These are phyloP conservation scores for Diplodia seriata DNA, from an alignment of 2,329 filamentous ascomycete species.

Conservation along the genomic window DNA sequence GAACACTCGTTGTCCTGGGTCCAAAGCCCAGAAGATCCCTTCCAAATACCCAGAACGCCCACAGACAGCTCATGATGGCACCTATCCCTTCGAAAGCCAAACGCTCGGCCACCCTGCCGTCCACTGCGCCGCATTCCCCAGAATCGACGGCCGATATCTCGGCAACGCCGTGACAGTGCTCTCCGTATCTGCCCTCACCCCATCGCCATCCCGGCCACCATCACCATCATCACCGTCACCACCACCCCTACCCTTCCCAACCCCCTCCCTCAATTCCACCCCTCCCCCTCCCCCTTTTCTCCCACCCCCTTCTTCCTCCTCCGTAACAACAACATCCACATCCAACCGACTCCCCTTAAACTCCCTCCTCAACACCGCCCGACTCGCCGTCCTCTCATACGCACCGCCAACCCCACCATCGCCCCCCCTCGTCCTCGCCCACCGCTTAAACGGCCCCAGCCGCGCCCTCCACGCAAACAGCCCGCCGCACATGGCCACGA, in stretches of 20 bases:
- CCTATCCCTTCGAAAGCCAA: background rate
- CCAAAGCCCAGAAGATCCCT: too few relatives aligned
- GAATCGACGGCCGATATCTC: slow-evolving; percentile 22
- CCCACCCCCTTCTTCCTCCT: background rate
- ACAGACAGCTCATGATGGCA: background rate
- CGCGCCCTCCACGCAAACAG: slow-evolving; percentile 17
- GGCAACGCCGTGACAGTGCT: slow-evolving; percentile 23
- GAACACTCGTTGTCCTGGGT: too few relatives aligned
- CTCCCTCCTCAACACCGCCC: slow-evolving; percentile 13
- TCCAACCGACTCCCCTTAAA: slow-evolving; percentile 24
- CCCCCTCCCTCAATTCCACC: background rate
- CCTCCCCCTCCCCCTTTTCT: background rate
- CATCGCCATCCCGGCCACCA: background rate
- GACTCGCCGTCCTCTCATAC: slow-evolving; percentile 2
- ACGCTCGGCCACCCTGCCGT: slow-evolving; percentile 13
- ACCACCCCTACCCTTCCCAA: background rate
- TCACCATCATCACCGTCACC: background rate
- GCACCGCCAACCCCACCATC: background rate
- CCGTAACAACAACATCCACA: background rate
- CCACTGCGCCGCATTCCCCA: slow-evolving; percentile 14
- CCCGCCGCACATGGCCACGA: slow-evolving; percentile 22
- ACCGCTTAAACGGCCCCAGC: background rate
- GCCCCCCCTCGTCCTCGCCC: background rate
- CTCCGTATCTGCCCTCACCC: background rate
- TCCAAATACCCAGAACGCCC: background rate